Base-by-base conservation (phyloP, 768 basidiomycete genomes). In the Lactarius hatsudake region DNA sequence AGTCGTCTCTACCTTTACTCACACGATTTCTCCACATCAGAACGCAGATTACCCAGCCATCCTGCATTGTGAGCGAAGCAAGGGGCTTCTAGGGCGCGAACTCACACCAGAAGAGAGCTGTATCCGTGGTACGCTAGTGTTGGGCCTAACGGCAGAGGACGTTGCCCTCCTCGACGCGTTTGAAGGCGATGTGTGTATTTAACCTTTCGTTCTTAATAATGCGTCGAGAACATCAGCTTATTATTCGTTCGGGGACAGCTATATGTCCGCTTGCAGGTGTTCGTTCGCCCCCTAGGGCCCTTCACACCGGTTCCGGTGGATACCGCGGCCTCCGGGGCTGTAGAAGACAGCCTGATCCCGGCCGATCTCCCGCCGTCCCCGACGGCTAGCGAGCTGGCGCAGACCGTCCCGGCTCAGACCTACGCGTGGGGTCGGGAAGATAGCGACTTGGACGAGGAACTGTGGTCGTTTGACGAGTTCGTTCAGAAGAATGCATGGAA, bases 381-480 rank as follows among this genome's bases (percentile, higher is more conserved):
- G n/a, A 55, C 75, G 3, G 61, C 71, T 1, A 67, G 74, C 32
- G 79, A 81, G 20, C 75, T 83, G 1, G 48, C 72, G 8, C 66
- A 71, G 0, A 65, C 80, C 0, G 72, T 87, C 0, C 72, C 80
- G 20, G 88, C 83, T 0, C 81, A 91, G 68, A 88, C 90, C 4
- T 98, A 97, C 73, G 81, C 94, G 28, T 96, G 87, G 83, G 75
- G 74, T 32, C 76, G 78, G 3, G 74, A 77, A 0, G 30, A 83
- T 9, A 71, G 71, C 0, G 67, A 75, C 9, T 79, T 97, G 12
- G 79, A 84, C 32, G 79, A 85, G 0, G 79, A 81, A 38, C 76
- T 91, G 6, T 98, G 96, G 96, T 83, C 86, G 0, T 95, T 89
- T 73, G 85, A 87, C 23, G 84, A 86, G 4, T 97, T 97, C 72